Base-by-base conservation (phyloP, 2,329 filamentous ascomycete species). In the Penicillium digitatum region DNA sequence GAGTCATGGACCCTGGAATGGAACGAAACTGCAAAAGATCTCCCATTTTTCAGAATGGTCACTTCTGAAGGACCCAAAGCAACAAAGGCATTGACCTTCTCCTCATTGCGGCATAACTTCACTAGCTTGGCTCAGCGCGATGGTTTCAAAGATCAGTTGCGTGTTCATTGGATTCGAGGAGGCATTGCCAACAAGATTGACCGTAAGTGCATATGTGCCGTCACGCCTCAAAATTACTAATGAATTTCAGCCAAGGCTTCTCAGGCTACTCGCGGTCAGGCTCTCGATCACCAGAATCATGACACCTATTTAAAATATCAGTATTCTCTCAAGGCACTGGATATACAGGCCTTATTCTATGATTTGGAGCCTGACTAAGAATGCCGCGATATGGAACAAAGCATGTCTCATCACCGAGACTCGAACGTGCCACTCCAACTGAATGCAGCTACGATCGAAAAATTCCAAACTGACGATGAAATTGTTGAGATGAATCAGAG, bases 251-350 rank as follows among this genome's bases (percentile, higher is more conserved):
- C 54, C 5, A 60, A 58, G 38, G 52, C 44, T 48, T 59, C 56
- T 3, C 22, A 62, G 44, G 62, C 62, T 11, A 61, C 54, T 26
- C 39, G 35, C n/a, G 43, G 59, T 9, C 43, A 66, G 50, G 59
- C 55, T 11, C 54, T 66, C 48, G 29, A 65, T 42, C 32, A 66
- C 27, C 22, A 61, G 39, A 62, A 62, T 35, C 46, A 61, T 45
- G 14, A 62, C 16, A 63, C 47, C 5, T 64, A 53, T 35, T 10
- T 61, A 3, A 65, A 62, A 55, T 67, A 67, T 39, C 35, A 66
- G 35, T 55, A 52, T 31, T 12, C 14, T 14, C 42, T 66, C 0
- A 67, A 66, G 46, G 31, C 42, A 3, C 24, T 66, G 14, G 60
- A 67, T 51, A 54, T 66, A 12, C 16, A 61, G 18, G 63, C 64